Base-by-base conservation (phyloP, 2,329 filamentous ascomycete genomes). In the Fonsecaea nubica region DNA sequence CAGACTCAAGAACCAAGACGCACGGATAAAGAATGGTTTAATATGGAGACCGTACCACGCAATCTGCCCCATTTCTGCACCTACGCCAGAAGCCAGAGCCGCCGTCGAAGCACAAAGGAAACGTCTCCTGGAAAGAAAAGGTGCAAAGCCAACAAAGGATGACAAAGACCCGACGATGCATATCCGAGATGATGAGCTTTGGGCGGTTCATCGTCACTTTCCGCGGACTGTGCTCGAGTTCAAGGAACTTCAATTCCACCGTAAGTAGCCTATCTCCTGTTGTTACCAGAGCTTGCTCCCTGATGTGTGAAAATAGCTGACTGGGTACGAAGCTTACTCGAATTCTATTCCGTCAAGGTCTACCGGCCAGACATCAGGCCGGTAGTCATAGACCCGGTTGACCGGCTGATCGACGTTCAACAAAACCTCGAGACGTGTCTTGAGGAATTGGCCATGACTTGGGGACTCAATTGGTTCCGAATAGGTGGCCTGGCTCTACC, bases 151-250 rank as follows among this genome's bases (percentile, higher is more conserved):
- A 15, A 54, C 63, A 18, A 67, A 62, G 32, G 69, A 70, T 50
- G 59, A 68, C 33, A 71, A 71, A 36, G 63, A 69, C 40, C 69
- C 69, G n/a, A 67, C 67, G 3, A 71, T 65, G 64, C 66, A 69
- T 8, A 40, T 67, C 21, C 58, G 69, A 18, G 67, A 69, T 42
- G 66, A 67, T 18, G 69, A 71, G 52, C 38, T 65, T n/a, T 71
- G 69, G 69, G 54, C 63, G 18, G 57, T 67, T 30, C 61, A 62
- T 38, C 55, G 56, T 15, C 58, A 64, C 40, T 69, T 69, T 59
- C 69, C 67, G 4, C 59, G 56, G 42, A 69, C 69, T 12, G 58
- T 71, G 33, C 42, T 71, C 18, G 69, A 67, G 25, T 69, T 71
- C 60, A 71, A 71, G 57, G 55, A 69, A 62, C 64, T 71, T 12